These are phyloP conservation scores for Arthrobotrys entomopaga DNA, from an alignment of 2,329 filamentous ascomycete species.

Conservation along the genomic window DNA sequence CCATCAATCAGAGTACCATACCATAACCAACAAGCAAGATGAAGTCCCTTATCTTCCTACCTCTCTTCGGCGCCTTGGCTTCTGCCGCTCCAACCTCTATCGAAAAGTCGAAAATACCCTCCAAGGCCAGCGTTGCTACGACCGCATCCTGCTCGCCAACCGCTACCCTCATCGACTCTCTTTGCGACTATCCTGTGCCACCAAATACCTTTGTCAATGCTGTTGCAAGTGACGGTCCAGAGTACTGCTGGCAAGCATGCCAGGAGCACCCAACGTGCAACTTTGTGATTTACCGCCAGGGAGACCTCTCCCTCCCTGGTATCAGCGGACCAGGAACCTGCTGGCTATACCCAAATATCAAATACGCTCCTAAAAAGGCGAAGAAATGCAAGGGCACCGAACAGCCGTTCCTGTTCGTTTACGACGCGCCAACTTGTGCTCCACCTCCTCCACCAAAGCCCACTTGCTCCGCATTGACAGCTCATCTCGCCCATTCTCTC, in stretches of 20 bases:
- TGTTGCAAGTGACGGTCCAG: not conserved
- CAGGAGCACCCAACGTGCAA: conserved; percentile 3
- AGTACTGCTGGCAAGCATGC: conserved; percentile 7
- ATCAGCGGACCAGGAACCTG: not conserved
- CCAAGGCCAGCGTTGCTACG: not conserved
- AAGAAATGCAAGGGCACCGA: not conserved
- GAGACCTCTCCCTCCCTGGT: not conserved
- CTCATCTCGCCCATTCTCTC: not conserved
- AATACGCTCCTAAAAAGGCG: not conserved
- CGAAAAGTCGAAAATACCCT: too few relatives aligned
- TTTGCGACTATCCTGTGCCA: conserved; percentile 10
- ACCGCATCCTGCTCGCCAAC: conserved; percentile 2
- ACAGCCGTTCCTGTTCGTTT: not conserved
- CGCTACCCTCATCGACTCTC: not conserved
- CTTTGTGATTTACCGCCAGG: conserved; percentile 8
- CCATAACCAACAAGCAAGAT: conserved; percentile 2
- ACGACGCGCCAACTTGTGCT: conserved; percentile 1
- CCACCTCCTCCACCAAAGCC: not conserved
- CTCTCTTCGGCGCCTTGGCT: not conserved
- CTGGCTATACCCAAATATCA: conserved; percentile 8
- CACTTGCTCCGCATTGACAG: not conserved
- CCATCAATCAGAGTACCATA: too few relatives aligned
- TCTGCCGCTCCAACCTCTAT: not conserved
- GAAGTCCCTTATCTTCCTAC: conserved; percentile 3
- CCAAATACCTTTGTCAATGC: not conserved